phyloP scores from a whole-genome alignment of 2,329 filamentous ascomycete species.

The Leptographium radiaticola region DNA sequence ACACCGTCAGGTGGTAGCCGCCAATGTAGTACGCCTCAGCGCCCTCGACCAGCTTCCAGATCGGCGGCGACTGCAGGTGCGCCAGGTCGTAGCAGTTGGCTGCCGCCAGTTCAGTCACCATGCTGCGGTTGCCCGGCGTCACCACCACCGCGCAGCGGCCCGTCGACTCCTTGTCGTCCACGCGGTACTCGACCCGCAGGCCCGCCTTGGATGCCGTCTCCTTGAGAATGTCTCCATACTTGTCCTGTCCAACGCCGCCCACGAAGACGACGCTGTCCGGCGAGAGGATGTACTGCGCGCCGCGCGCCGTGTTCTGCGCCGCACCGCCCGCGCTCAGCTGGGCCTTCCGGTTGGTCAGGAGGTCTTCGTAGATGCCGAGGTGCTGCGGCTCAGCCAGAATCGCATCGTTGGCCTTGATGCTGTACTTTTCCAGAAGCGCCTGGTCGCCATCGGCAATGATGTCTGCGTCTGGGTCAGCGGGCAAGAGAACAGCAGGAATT shows the following conservation, averaged over 20 bases:
- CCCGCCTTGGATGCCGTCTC: slow-evolving; percentile 80
- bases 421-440: slow-evolving; percentile 81
- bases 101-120: slow-evolving; percentile 90
- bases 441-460: slow-evolving; percentile 82
- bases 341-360: slow-evolving; percentile 81
- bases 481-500: not conserved
- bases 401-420: slow-evolving; percentile 88
- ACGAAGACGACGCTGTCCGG: slow-evolving; percentile 85
- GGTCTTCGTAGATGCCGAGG: slow-evolving; percentile 78
- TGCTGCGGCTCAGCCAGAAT: slow-evolving; percentile 94
- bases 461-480: slow-evolving; percentile 35
- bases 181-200: slow-evolving; percentile 86
- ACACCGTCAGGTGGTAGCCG: slow-evolving; percentile 96
- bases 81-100: slow-evolving; percentile 96
- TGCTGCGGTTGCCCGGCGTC: slow-evolving; percentile 87
- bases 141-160: slow-evolving; percentile 95
- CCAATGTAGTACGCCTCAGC: slow-evolving; percentile 87
- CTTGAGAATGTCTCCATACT: slow-evolving; percentile 80
- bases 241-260: slow-evolving; percentile 88
- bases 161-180: slow-evolving; percentile 72
- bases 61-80: slow-evolving; percentile 78
- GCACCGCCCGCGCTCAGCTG: slow-evolving; percentile 93
- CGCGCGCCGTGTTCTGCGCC: slow-evolving; percentile 93
- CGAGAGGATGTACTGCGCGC: slow-evolving; percentile 90
- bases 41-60: slow-evolving; percentile 85